Percentiles rank a stretch among this genome's conserved stretches.
Evolutionary conservation across 257 asterid species (phyloP).

Genomic region (Fraxinus quadrangulata): DNA sequence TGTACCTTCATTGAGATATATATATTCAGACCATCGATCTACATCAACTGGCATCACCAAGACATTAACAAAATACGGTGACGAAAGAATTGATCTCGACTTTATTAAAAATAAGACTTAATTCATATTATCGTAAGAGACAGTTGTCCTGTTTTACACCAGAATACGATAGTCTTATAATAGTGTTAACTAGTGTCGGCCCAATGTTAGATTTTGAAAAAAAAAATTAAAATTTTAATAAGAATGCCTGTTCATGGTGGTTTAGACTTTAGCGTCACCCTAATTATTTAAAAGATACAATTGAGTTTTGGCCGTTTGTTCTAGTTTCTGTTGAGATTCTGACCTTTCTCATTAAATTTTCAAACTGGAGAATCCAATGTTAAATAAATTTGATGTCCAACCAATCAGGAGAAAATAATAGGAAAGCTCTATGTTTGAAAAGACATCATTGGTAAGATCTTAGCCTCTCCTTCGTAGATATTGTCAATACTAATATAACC

Average conservation of each 20-base stretch:
- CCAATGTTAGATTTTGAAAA: no score
- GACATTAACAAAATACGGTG: not conserved
- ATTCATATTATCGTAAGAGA: not conserved
- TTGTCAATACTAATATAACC: no score
- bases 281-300: no score
- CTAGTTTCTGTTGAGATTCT: no score
- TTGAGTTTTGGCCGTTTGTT: no score
- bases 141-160: not conserved
- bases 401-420: not conserved
- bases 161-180: no score
- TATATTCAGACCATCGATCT: not conserved
- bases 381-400: not conserved
- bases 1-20: slow-evolving; percentile 7
- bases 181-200: not conserved
- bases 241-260: not conserved
- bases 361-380: not conserved
- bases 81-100: not conserved
- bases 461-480: no score
- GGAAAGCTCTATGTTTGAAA: no score
- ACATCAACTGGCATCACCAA: not conserved
- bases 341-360: no score
- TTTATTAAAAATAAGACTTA: not conserved
- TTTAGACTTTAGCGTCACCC: not conserved
- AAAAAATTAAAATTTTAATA: no score
- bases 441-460: no score